Evolutionary conservation across 805 yeast genomes (phyloP).

Genomic region (Candida piceae): DNA sequence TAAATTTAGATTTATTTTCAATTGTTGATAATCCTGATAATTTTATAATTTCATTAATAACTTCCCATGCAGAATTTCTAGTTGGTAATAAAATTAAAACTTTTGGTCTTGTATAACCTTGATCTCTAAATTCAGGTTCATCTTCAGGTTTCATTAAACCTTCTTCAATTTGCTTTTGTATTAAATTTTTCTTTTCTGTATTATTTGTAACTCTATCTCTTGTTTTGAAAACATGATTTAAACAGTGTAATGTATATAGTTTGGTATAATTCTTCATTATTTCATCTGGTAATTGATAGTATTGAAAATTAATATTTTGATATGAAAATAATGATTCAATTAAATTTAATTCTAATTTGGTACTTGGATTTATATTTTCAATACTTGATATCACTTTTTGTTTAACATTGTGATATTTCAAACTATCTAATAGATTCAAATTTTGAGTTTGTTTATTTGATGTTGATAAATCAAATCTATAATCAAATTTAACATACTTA

Average conservation of each 20-base stretch:
- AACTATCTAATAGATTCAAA: conserved; percentile 5
- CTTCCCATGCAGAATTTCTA: conserved; percentile 66
- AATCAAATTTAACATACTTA: conserved; percentile 31
- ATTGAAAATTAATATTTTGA: conserved; percentile 59
- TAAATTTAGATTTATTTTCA: conserved; percentile 76
- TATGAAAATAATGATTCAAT: conserved; percentile 68
- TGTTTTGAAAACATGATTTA: conserved; percentile 83
- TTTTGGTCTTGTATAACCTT: conserved; percentile 93
- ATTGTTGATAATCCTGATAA: conserved; percentile 67
- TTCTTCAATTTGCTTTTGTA: conserved; percentile 34
- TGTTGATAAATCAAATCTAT: conserved; percentile 17
- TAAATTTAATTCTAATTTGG: conserved; percentile 44
- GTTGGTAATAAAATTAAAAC: conserved; percentile 81
- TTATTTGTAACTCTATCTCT: conserved; percentile 80
- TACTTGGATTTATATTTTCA: conserved; percentile 26
- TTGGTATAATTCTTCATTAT: conserved; percentile 42
- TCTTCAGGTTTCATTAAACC: conserved; percentile 23
- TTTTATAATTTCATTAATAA: conserved; percentile 56
- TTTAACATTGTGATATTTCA: conserved; percentile 40
- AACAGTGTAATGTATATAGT: conserved; percentile 61
- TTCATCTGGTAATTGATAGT: conserved; percentile 41
- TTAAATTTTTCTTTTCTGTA: conserved; percentile 49
- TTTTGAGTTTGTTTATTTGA: conserved; percentile 1
- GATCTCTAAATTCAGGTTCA: conserved; percentile 74
- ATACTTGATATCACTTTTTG: conserved; percentile 37